Base-by-base conservation (phyloP, 1,284 basidiomycete species). In the Quambalaria eucalypti region DNA sequence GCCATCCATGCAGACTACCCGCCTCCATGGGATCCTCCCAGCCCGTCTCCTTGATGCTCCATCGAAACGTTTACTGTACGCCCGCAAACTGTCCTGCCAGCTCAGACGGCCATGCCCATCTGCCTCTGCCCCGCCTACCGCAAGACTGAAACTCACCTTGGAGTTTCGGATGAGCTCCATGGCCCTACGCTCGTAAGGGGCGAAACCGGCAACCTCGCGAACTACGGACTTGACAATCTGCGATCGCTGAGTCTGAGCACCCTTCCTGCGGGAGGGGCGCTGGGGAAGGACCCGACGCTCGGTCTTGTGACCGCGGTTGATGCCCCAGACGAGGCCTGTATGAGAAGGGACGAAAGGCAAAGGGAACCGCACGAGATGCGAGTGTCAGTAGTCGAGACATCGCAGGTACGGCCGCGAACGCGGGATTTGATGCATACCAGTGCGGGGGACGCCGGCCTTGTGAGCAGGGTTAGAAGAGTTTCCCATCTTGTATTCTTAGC, bases 81-180 rank as follows among this genome's bases (percentile, higher is more conserved):
- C n/a, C n/a, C n/a, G n/a, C n/a, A n/a, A n/a, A n/a, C n/a, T n/a
- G n/a, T n/a, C n/a, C n/a, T n/a, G n/a, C n/a, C n/a, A n/a, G n/a
- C n/a, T n/a, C n/a, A n/a, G n/a, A n/a, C n/a, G n/a, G n/a, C n/a
- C n/a, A n/a, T n/a, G n/a, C n/a, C n/a, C n/a, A n/a, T n/a, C n/a
- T n/a, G n/a, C n/a, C n/a, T n/a, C n/a, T n/a, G n/a, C n/a, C n/a
- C n/a, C n/a, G n/a, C n/a, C n/a, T n/a, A n/a, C n/a, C n/a, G n/a
- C n/a, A n/a, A n/a, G n/a, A n/a, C n/a, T 19, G 21, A 46, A 16
- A 77, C 84, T 68, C 76, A 89, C 88, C 83, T 97, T 97, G 67
- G 90, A 95, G 86, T 97, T 98, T 79, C 93, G 86, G 82, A 98
- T 81, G 83, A 99, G 79, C 81, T 99, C 95, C 88, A 99, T 86